phyloP scores from a whole-genome alignment of 2,329 filamentous ascomycete species.

The Arthroderma sp. region DNA sequence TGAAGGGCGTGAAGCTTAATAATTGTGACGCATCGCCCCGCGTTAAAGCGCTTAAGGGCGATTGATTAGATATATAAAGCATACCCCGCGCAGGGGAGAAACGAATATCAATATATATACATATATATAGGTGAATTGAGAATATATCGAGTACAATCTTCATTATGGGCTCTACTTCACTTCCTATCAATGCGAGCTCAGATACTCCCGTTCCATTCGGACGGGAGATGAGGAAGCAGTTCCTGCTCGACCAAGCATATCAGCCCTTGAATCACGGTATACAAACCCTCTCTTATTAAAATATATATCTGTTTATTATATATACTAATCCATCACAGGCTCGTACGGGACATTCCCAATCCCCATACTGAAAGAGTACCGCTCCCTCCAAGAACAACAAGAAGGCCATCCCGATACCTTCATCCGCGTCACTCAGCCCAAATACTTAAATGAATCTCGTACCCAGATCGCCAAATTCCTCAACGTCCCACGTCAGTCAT shows the following conservation, averaged over 20 bases:
- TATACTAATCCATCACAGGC: constrained; percentile 20
- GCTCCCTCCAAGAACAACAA: constrained; percentile 49
- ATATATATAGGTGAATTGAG: too few species aligned
- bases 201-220: constrained; percentile 33
- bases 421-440: constrained; percentile 54
- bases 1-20: too few species aligned
- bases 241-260: constrained; percentile 55
- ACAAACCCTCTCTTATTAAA: constrained; percentile 2
- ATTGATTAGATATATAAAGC: too few species aligned
- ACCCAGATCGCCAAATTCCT: constrained; percentile 52
- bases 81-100: too few species aligned
- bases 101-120: too few species aligned
- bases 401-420: constrained; percentile 64
- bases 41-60: too few species aligned
- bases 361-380: constrained; percentile 45
- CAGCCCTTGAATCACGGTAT: constrained; percentile 68
- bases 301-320: neutral
- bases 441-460: constrained; percentile 51
- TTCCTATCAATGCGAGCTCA: neutral
- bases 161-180: constrained; percentile 2
- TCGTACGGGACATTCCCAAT: constrained; percentile 69
- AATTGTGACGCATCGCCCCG: too few species aligned
- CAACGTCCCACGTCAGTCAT: constrained; percentile 49
- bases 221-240: constrained; percentile 46
- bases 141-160: neutral